A percentile compares a stretch with the other conserved stretches of the same genome.
phyloP scores from a whole-genome alignment of 1,139 yeast species.

The Debaryomyces subglobosus region DNA sequence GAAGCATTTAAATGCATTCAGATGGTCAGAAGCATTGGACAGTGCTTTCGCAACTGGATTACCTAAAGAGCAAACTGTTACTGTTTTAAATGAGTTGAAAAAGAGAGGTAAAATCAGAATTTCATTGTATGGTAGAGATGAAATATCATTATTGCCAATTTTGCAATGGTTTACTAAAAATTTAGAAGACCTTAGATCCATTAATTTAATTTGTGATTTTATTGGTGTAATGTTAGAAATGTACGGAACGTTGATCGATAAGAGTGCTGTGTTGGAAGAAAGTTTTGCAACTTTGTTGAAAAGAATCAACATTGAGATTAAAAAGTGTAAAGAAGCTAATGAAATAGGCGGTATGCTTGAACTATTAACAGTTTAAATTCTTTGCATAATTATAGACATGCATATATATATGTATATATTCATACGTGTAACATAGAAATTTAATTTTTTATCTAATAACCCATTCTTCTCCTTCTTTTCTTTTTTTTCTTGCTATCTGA shows the following conservation, averaged over 20 bases:
- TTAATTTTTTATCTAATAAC: slow-evolving; percentile 3
- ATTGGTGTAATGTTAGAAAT: slow-evolving; percentile 78
- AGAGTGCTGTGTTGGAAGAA: slow-evolving; percentile 80
- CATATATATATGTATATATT: slow-evolving; percentile 2
- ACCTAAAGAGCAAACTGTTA: slow-evolving; percentile 75
- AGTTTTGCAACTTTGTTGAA: slow-evolving; percentile 61
- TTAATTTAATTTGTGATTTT: slow-evolving; percentile 79
- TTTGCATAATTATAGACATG: slow-evolving; percentile 11
- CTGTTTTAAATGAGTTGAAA: slow-evolving; percentile 82
- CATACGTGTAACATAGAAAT: slow-evolving; percentile 7
- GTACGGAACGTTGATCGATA: slow-evolving; percentile 72
- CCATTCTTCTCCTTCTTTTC: slow-evolving; percentile 15
- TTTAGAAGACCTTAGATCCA: slow-evolving; percentile 79
- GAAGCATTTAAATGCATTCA: slow-evolving; percentile 79
- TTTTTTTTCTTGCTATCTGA: slow-evolving; percentile 24
- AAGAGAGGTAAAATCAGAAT: slow-evolving; percentile 85
- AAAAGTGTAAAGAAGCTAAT: slow-evolving; percentile 83
- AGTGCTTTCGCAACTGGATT: slow-evolving; percentile 79
- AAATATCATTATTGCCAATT: slow-evolving; percentile 79
- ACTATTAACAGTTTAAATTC: slow-evolving; percentile 54
- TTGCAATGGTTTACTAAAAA: slow-evolving; percentile 79
- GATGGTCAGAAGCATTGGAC: slow-evolving; percentile 92
- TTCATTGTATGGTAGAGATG: slow-evolving; percentile 81
- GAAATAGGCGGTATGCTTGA: slow-evolving; percentile 93
- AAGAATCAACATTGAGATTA: slow-evolving; percentile 68